Base-by-base conservation (phyloP, 495 filamentous ascomycete species). In the Penicillium simplicissimum region DNA sequence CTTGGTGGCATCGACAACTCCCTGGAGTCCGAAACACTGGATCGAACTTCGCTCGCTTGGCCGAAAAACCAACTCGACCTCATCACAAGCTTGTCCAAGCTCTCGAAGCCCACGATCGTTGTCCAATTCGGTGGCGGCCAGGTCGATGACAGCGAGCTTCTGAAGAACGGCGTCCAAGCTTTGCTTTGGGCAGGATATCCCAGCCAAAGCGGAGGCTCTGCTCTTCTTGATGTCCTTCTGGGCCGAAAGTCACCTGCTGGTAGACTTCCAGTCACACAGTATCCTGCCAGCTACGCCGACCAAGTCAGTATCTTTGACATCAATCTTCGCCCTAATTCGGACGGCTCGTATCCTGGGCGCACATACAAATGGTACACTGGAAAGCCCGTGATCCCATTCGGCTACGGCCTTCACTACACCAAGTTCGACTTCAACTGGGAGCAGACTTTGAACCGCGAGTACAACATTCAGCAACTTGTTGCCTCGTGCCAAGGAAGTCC, bases 341-440 rank as follows among this genome's bases (percentile, higher is more conserved):
- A 51, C n/a, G 58, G 37, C 71, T 52, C 36, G 35, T 47, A 57
- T 25, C 63, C 67, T 0, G 81, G 83, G 1, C 71, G 80, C 38
- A 85, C 83, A 7, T 85, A 85, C 60, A 76, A 76, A 63, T 86
- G 77, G 78, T 86, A 84, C 68, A 75, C 73, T n/a, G 72, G 74
- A 33, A 72, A 70, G 8, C 70, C 82, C 0, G 71, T 79, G 40
- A 68, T 81, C 17, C 72, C 73, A 8, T 85, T 84, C 63, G 83
- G 81, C 1, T 76, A 66, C 57, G 83, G 82, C 1, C 55, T 85
- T 15, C 78, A 76, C 66, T 79, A 81, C 62, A 77, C 79, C 10
- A 73, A 67, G 17, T 76, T 79, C 62, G 8, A 52, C 2, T 52
- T 52, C 33, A 13, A 34, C 14, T 52, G 48, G 48, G n/a, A 52